Conservation (phyloP, 495 filamentous ascomycete species). For the Aspergillus coremiiformis region DNA sequence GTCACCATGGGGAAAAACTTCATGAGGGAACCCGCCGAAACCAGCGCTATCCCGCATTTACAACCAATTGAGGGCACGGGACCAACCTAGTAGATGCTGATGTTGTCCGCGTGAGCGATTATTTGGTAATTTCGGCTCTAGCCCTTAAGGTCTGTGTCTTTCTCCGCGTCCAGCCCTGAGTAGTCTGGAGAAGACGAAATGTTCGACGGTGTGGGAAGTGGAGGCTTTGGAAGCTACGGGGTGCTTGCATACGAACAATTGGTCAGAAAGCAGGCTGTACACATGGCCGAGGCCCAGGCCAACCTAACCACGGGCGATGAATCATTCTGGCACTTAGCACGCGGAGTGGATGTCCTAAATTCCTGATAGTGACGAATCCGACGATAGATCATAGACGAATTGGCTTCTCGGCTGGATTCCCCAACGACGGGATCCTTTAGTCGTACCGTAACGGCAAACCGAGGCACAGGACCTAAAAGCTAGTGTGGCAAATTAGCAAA, state of each 20-base stretch:
- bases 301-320: neutral
- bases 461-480: neutral
- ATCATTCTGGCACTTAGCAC: neutral
- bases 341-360: neutral
- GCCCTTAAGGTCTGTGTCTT: neutral
- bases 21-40: neutral
- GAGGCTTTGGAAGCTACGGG: neutral
- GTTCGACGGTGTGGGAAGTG: neutral
- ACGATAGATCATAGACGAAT: too few relatives aligned
- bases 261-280: neutral
- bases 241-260: neutral
- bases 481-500: neutral
- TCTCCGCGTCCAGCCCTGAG: slow-evolving; percentile 1
- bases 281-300: neutral
- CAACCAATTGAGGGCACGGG: neutral
- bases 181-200: neutral
- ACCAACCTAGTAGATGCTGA: neutral
- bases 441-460: neutral
- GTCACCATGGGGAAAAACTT: neutral
- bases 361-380: too few relatives aligned
- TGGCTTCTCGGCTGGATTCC: neutral
- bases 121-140: neutral
- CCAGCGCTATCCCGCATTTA: neutral
- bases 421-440: neutral
- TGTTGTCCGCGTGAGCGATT: neutral